A percentile compares a stretch with the other conserved stretches of the same genome.
Conservation (phyloP, 495 filamentous ascomycete species). For the Penicillium herquei region DNA sequence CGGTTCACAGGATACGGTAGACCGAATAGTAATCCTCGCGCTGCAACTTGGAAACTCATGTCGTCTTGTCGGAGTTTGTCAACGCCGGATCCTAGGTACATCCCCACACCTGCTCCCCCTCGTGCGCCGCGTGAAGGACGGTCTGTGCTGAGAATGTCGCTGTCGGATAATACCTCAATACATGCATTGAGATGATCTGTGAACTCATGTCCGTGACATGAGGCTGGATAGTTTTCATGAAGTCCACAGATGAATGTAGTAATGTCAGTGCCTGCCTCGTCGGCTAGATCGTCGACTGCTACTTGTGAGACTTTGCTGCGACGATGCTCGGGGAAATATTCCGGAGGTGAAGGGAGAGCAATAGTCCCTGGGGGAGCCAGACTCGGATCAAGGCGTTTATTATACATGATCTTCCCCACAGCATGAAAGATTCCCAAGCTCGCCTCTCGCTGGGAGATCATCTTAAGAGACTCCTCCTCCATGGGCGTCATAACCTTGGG, state of each 20-base stretch:
- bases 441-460: constrained; percentile 80
- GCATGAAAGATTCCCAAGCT: constrained; percentile 94
- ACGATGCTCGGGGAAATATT: constrained; percentile 58
- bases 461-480: constrained; percentile 67
- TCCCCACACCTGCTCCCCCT: constrained; percentile 34
- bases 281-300: constrained; percentile 69
- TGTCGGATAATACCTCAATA: constrained; percentile 81
- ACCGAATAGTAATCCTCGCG: constrained; percentile 77
- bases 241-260: constrained; percentile 87
- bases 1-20: constrained; percentile 84
- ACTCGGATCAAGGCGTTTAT: constrained; percentile 64
- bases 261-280: constrained; percentile 87
- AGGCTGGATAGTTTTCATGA: constrained; percentile 90
- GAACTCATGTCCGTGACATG: constrained; percentile 66
- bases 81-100: constrained; percentile 48
- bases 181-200: constrained; percentile 71
- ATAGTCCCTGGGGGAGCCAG: constrained; percentile 17
- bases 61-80: constrained; percentile 87
- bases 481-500: constrained; percentile 61
- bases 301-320: constrained; percentile 69
- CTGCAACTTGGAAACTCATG: constrained; percentile 83
- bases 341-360: constrained; percentile 52
- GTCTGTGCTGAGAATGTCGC: constrained; percentile 68
- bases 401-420: constrained; percentile 91
- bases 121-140: constrained; percentile 28